Conservation (phyloP, 2,329 filamentous ascomycete species). For the Lachnellula willkommii region DNA sequence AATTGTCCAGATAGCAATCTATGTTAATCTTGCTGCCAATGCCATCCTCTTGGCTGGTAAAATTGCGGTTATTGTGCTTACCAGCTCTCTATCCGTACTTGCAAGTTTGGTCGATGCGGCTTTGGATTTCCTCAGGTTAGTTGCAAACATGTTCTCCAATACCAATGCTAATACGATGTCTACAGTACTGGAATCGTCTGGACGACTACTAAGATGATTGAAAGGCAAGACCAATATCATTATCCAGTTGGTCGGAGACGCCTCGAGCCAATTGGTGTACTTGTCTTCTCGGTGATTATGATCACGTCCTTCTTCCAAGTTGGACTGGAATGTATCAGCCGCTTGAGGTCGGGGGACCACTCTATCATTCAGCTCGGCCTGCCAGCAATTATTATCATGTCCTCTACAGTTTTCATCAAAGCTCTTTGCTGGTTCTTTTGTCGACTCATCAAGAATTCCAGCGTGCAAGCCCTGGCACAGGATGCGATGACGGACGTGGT, state of each 20-base stretch:
- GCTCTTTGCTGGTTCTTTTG: conserved; percentile 57
- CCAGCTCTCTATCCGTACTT: conserved; percentile 54
- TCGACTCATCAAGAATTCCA: conserved; percentile 54
- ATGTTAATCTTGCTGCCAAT: conserved; percentile 59
- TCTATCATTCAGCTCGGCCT: conserved; percentile 45
- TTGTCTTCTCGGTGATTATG: conserved; percentile 61
- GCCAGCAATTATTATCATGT: conserved; percentile 52
- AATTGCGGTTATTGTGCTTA: conserved; percentile 48
- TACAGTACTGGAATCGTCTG: conserved; percentile 54
- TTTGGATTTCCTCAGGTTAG: conserved; percentile 45
- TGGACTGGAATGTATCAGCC: conserved; percentile 53
- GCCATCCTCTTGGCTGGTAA: conserved; percentile 52
- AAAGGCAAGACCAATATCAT: conserved; percentile 35
- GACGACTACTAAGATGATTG: conserved; percentile 53
- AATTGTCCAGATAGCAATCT: conserved; percentile 82
- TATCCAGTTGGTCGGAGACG: conserved; percentile 54
- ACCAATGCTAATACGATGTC: background rate
- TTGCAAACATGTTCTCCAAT: background rate
- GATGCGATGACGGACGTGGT: conserved; percentile 60
- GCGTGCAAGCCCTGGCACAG: conserved; percentile 58
- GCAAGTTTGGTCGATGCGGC: conserved; percentile 58
- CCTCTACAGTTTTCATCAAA: conserved; percentile 53
- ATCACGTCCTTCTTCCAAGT: conserved; percentile 58
- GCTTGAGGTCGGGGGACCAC: conserved; percentile 46
- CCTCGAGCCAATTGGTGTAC: conserved; percentile 56